Evolutionary conservation across 495 filamentous ascomycete genomes (phyloP), one percentile per base, ranked within the genome.

Genomic region (Articulospora tetracladia): DNA sequence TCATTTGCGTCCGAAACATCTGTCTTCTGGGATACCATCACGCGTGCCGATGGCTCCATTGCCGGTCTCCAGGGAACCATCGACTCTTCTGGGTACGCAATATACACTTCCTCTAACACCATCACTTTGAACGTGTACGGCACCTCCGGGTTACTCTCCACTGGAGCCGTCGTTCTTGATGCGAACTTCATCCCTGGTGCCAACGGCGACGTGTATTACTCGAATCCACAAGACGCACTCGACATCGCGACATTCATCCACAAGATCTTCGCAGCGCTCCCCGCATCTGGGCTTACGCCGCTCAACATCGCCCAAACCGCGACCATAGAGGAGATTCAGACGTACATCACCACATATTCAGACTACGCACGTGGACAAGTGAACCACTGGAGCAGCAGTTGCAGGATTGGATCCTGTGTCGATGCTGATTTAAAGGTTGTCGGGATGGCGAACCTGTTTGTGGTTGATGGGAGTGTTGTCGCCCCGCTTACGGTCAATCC

Each of bases 41-140:
- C 59, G 6, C 70, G 69, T 26, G 26, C 60, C 15, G 69, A 76
- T 44, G 73, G 71, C 15, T 68, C 57, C 26, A 65, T 59, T 24
- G 67, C 68, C 2, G 70, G 68, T 1, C 62, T 73, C 6, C 74
- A 77, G 50, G 74, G 74, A 23, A 75, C 73, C 0, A 69, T 77
- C 36, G 74, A 74, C 46, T 72, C 73, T 0, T 68, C 73, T 0
- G 73, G 74, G 0, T 66, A 61, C 41, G 61, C 58, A 11, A 68
- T 61, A 15, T 77, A 64, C 53, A 68, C 53, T 0, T 51, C 30
- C 27, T 64, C 66, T 23, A 65, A 72, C 30, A 76, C 73, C 46
- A 72, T 77, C 41, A 77, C 74, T 0, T 65, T 77, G 26, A 77
- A 77, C 55, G 60, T 76, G 25, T 77, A 77, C 55, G 74, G 74